Evolutionary conservation across 768 basidiomycete genomes (phyloP).

Genomic region (Tricholomella constricta): DNA sequence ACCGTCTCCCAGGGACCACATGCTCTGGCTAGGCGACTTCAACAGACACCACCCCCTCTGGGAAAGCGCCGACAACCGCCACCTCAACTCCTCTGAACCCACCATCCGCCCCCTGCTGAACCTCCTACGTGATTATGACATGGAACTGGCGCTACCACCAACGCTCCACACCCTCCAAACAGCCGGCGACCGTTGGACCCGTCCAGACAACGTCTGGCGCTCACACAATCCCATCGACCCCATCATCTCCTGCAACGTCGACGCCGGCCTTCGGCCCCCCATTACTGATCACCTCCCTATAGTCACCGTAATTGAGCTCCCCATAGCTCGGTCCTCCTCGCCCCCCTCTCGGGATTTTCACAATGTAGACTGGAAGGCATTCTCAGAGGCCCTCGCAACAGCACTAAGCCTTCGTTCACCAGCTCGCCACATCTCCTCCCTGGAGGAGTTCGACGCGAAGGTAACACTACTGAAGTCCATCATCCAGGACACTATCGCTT

Average conservation of each 20-base stretch:
- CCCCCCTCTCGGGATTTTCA: conserved; percentile 20
- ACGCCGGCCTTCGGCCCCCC: neutral
- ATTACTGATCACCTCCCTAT: conserved; percentile 38
- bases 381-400: conserved; percentile 11
- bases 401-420: neutral
- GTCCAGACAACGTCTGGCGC: conserved; percentile 2
- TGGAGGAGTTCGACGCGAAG: conserved; percentile 2
- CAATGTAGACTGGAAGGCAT: conserved; percentile 22
- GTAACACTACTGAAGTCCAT: neutral
- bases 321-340: neutral
- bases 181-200: neutral
- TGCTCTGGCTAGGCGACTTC: too few relatives aligned
- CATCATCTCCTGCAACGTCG: neutral
- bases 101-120: neutral
- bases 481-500: conserved; percentile 9
- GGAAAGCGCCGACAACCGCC: conserved; percentile 1
- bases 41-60: conserved; percentile 9
- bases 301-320: conserved; percentile 22
- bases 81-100: neutral
- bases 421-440: neutral
- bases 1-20: fast-evolving
- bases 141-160: neutral
- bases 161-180: neutral
- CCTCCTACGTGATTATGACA: neutral
- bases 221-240: neutral